Base-by-base conservation (phyloP, 1,284 basidiomycete genomes). In the Cutaneotrichosporon curvatum region DNA sequence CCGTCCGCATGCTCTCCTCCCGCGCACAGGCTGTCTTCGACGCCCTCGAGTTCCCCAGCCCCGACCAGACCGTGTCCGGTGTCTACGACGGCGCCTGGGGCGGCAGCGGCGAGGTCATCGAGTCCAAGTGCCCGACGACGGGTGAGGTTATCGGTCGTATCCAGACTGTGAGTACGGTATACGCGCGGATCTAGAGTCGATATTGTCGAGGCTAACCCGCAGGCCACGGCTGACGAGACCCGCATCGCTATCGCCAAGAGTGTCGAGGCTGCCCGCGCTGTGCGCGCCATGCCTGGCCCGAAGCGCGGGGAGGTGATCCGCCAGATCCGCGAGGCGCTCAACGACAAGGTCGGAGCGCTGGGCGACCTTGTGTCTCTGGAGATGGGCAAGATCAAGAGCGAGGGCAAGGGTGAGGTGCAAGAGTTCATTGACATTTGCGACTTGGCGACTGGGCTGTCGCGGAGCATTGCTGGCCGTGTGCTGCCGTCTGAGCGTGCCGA, bases 341-440 rank as follows among this genome's bases (percentile, higher is more conserved):
- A 81, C 16, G 75, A 74, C 38, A 89, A 91, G 78, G 86, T 85
- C 45, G 81, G 84, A 47, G 85, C 79, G 30, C 77, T 97, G 11
- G 92, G 92, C 34, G 83, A 85, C 20, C 76, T 78, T 33, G 72
- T 78, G 48, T 68, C 63, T 35, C 62, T 92, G 16, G 92, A 65
- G 71, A 95, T 95, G 91, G 91, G 77, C 39, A 97, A 97, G 73
- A 91, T 95, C 57, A 79, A 78, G 59, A 84, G 84, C n/a, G 91
- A 96, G 67, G 91, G 90, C 28, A 77, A 84, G 37, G 90, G 90
- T 16, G 90, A 96, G 73, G 89, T 96, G 1, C 64, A 68, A 43
- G 68, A 70, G 73, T 91, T 92, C 59, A 80, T 96, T 51, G 91
- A 96, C 66, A 89, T 94, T 48, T 48, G 64, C 44, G 84, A 85